Percentiles rank a stretch among this genome's conserved stretches.
Conservation (phyloP, 805 yeast genomes). For the Barnettozyma pratensis region DNA sequence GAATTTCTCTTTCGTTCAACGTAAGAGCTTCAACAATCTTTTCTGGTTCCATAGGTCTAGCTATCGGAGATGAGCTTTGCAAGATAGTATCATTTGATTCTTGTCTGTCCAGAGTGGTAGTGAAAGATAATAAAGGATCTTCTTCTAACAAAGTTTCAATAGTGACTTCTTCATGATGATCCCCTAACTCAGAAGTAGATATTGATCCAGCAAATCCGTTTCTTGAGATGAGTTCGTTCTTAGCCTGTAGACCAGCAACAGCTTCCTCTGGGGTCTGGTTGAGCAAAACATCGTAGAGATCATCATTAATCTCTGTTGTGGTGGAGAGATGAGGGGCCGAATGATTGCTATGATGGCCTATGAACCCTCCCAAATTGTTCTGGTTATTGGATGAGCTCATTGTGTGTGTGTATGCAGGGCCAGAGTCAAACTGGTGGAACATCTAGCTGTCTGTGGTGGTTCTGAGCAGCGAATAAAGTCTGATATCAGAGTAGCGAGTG, state of each 20-base stretch:
- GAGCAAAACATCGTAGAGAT: constrained; percentile 11
- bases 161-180: constrained; percentile 14
- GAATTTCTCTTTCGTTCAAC: constrained; percentile 5
- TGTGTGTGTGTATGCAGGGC: not conserved
- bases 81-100: constrained; percentile 26
- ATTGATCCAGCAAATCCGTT: constrained; percentile 8
- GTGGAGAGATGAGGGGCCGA: not conserved
- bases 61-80: constrained; percentile 18
- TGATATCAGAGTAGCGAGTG: too few species aligned
- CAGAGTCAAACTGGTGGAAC: too few species aligned
- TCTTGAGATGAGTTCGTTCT: constrained; percentile 8
- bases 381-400: too few species aligned
- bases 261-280: constrained; percentile 18
- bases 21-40: constrained; percentile 6
- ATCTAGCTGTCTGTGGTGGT: too few species aligned
- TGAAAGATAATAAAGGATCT: constrained; percentile 23
- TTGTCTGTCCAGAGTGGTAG: constrained; percentile 23
- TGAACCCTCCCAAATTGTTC: too few species aligned
- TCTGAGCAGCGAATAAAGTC: too few species aligned
- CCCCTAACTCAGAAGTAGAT: not conserved
- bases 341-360: too few species aligned
- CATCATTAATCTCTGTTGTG: constrained; percentile 5
- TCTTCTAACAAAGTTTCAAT: constrained; percentile 23
- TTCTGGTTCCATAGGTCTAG: constrained; percentile 8
- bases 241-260: constrained; percentile 16